A percentile compares a stretch with the other conserved stretches of the same genome.
phyloP scores from a whole-genome alignment of 2,329 filamentous ascomycete species.

The Exophiala calicioides region DNA sequence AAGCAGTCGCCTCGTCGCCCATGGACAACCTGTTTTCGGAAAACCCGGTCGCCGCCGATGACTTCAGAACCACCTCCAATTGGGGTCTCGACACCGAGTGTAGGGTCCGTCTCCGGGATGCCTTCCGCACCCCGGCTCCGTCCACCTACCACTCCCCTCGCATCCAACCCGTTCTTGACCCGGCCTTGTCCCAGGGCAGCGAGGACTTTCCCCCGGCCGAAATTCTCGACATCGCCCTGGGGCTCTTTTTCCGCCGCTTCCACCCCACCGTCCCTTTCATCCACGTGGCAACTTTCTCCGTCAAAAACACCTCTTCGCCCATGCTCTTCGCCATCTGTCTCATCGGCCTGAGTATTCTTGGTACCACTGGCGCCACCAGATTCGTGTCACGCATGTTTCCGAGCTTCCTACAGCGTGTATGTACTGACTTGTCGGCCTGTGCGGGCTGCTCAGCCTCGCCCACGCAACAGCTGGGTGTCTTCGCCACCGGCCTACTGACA shows the following conservation, averaged over 20 bases:
- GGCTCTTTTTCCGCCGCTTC: slow-evolving; percentile 57
- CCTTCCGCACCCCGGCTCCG: slow-evolving; percentile 36
- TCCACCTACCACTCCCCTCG: slow-evolving; percentile 24
- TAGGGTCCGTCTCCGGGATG: slow-evolving; percentile 41
- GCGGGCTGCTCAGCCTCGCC: slow-evolving; percentile 43
- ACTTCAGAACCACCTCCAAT: slow-evolving; percentile 23
- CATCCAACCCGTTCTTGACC: slow-evolving; percentile 29
- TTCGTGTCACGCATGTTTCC: slow-evolving; percentile 53
- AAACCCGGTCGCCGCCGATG: slow-evolving; percentile 20
- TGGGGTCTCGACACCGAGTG: slow-evolving; percentile 46
- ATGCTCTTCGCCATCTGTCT: slow-evolving; percentile 56
- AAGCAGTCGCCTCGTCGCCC: slow-evolving; percentile 39
- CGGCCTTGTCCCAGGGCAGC: slow-evolving; percentile 34
- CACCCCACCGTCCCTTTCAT: slow-evolving; percentile 56
- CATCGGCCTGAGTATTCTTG: slow-evolving; percentile 54
- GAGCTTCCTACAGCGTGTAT: slow-evolving; percentile 43
- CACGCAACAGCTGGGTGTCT: slow-evolving; percentile 47
- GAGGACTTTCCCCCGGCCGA: slow-evolving; percentile 51
- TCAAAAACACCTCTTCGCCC: slow-evolving; percentile 49
- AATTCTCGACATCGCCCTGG: slow-evolving; percentile 56
- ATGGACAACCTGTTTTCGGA: slow-evolving; percentile 45
- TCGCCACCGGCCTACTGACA: slow-evolving; percentile 51
- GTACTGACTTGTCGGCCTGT: slow-evolving; percentile 45
- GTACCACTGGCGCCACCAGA: slow-evolving; percentile 52
- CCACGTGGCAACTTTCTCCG: slow-evolving; percentile 55